Evolutionary conservation across 2,329 filamentous ascomycete genomes (phyloP), one percentile per base, ranked within the genome.

Genomic region (Ophiostoma australiae): DNA sequence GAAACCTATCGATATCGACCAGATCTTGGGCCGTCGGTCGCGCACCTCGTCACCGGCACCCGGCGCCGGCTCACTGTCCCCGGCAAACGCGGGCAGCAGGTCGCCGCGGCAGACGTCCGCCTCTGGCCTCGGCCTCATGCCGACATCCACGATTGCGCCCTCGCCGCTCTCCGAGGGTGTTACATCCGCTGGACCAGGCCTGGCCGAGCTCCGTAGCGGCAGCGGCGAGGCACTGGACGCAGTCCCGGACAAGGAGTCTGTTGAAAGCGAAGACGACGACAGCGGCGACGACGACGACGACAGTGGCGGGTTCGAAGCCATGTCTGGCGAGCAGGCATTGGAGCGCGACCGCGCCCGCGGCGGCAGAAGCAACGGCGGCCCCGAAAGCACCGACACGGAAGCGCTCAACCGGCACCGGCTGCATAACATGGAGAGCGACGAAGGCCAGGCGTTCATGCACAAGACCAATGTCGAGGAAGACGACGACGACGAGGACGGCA

Each of bases 351-450:
- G 37, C 4, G 63, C 33, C 4, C 61, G 20, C 5, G 35, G 31
- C 61, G 17, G 61, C 17, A 20, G 31, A 20, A 35, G 35, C 63
- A 17, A 39, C 7, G 31, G 31, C 61, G 17, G 17, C 33, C 1
- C 33, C 20, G 17, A 10, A 4, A 23, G 11, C 4, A 13, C 33
- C 63, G 11, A 23, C 11, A 39, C 63, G 8, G 63, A 39, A n/a
- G n/a, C 20, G 4, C 63, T 23, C 79, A 81, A 67, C 77, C 82
- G 86, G 71, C 84, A 83, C 70, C 13, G 41, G 8, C 80, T 88
- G 20, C 86, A 87, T 75, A 81, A 83, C 75, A 89, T 88, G 86
- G 86, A 88, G 74, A 83, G 86, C 1, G 84, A 83, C 71, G 86
- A 88, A 76, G 86, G 86, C 15, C 83, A 82, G 1, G 86, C 85